Conservation (phyloP, 306 rosid genomes). For the Fragaria nilgerrensis region DNA sequence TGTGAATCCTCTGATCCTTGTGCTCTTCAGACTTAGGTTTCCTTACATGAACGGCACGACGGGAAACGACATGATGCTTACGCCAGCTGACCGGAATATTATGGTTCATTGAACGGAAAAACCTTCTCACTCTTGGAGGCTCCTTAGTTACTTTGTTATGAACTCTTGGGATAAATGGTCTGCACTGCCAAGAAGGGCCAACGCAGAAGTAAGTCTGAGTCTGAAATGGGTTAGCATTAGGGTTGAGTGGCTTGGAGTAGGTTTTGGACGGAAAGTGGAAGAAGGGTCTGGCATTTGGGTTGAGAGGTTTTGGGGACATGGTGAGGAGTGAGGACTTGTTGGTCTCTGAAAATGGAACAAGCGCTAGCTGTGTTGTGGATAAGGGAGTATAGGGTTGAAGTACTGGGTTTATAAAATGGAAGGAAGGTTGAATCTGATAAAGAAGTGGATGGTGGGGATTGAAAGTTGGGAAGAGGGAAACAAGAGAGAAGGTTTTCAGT, state of each 20-base stretch:
- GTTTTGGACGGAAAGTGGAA: neutral
- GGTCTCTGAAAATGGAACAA: neutral
- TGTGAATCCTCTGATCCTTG: neutral
- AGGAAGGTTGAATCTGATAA: neutral
- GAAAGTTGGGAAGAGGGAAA: neutral
- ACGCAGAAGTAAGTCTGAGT: neutral
- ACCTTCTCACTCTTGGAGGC: neutral
- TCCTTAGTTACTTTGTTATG: neutral
- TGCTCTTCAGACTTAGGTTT: neutral
- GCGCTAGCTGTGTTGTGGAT: neutral
- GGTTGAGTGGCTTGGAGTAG: constrained; percentile 4
- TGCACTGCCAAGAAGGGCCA: neutral
- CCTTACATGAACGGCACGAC: neutral
- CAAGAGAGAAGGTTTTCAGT: neutral
- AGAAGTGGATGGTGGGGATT: neutral
- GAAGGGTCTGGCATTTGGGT: neutral
- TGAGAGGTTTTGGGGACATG: neutral
- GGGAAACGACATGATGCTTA: too few relatives aligned
- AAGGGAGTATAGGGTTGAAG: neutral
- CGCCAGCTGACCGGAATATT: neutral
- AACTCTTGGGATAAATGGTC: neutral
- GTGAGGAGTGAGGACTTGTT: neutral
- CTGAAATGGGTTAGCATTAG: constrained; percentile 1
- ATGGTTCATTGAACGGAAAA: neutral
- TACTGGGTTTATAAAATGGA: constrained; percentile 1